A percentile compares a stretch with the other conserved stretches of the same genome.
phyloP scores from a whole-genome alignment of 257 asterid genomes.

The Solanum acaule region DNA sequence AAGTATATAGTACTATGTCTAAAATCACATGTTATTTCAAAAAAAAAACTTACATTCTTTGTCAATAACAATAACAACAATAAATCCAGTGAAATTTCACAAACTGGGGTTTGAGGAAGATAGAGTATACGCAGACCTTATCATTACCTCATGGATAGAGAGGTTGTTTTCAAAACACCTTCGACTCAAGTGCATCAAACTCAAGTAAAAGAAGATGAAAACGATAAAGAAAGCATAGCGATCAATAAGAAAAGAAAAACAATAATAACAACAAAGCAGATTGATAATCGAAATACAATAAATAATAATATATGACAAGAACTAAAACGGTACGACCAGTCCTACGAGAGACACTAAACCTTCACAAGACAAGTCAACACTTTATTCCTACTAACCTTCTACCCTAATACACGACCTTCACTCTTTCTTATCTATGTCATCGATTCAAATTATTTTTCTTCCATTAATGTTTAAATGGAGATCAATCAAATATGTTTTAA shows the following conservation, averaged over 20 bases:
- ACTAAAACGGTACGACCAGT: neutral
- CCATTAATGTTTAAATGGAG: neutral
- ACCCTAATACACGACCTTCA: neutral
- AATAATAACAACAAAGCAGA: neutral
- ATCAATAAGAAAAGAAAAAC: neutral
- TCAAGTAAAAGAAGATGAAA: no score
- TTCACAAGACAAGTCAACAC: neutral
- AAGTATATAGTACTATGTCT: neutral
- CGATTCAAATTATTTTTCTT: neutral
- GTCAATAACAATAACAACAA: neutral
- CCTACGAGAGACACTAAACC: neutral
- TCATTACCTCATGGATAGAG: neutral
- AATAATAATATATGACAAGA: neutral
- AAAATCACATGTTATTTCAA: neutral
- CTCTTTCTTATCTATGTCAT: no score
- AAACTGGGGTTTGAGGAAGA: no score
- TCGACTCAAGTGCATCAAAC: neutral
- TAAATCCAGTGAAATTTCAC: no score
- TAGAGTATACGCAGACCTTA: no score
- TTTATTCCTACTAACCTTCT: no score
- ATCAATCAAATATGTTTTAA: neutral
- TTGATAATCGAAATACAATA: no score
- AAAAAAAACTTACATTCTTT: no score
- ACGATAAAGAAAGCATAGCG: no score
- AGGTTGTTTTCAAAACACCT: rapidly evolving